A percentile compares a stretch with the other conserved stretches of the same genome.
Conservation (phyloP, 257 asterid species). For the Solanum virginianum region DNA sequence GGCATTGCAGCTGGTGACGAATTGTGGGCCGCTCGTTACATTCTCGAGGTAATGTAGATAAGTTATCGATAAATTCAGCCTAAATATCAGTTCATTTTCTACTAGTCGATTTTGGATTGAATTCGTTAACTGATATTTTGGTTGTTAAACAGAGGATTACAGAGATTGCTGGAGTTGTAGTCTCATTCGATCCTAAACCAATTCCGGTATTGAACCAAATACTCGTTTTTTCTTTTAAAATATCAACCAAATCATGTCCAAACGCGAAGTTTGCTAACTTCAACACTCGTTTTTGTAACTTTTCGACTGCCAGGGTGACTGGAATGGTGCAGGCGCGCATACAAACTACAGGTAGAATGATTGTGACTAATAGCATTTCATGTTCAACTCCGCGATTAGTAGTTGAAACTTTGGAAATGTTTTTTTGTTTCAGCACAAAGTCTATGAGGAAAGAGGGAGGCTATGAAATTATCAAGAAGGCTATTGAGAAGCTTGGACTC, state of each 20-base stretch:
- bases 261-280: not conserved
- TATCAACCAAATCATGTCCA: not conserved
- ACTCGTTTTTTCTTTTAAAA: not conserved
- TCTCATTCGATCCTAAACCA: constrained; percentile 89
- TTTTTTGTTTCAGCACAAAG: not conserved
- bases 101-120: not conserved
- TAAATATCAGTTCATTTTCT: not conserved
- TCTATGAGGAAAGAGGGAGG: not conserved
- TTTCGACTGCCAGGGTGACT: constrained; percentile 52
- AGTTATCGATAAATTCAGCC: not conserved
- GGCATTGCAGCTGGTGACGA: constrained; percentile 86
- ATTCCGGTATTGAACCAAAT: constrained; percentile 28
- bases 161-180: constrained; percentile 83
- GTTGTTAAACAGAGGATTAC: constrained; percentile 61
- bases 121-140: not conserved
- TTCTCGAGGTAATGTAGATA: constrained; percentile 52
- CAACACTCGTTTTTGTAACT: not conserved
- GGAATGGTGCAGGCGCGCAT: constrained; percentile 99
- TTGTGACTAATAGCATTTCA: not conserved
- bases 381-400: not conserved
- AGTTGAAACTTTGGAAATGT: not conserved
- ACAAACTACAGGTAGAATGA: constrained; percentile 59
- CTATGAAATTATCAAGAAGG: not conserved
- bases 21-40: constrained; percentile 89
- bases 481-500: not conserved